Evolutionary conservation across 139 green algal genomes (phyloP).

Genomic region (Tetradesmus lagerheimii): DNA sequence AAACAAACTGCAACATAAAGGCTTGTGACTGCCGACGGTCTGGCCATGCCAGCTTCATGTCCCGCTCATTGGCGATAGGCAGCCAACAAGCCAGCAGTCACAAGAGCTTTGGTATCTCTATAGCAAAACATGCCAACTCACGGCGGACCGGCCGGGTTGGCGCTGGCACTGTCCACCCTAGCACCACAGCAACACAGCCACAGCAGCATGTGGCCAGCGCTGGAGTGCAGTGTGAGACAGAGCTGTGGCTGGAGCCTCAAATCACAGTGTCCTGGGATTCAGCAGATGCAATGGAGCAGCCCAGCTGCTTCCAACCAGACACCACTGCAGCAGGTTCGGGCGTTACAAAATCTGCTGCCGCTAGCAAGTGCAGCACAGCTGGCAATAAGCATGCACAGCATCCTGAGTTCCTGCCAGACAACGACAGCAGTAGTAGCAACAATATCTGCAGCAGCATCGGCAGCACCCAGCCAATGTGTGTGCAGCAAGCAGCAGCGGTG

Average conservation of each 20-base stretch:
- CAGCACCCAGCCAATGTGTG: neutral
- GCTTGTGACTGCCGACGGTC: neutral
- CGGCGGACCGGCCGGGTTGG: neutral
- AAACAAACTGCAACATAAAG: neutral
- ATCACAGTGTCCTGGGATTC: neutral
- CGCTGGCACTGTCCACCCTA: neutral
- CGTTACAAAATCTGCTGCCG: neutral
- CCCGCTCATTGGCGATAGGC: constrained; percentile 10
- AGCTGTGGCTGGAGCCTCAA: neutral
- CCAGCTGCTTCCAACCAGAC: neutral
- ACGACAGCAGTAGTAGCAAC: constrained; percentile 4
- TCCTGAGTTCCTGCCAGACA: neutral
- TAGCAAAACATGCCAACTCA: neutral
- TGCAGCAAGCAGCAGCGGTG: neutral
- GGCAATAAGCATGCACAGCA: neutral
- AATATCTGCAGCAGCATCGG: constrained; percentile 1
- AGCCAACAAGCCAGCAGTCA: neutral
- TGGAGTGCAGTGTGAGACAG: neutral
- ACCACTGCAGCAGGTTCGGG: neutral
- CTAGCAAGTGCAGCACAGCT: neutral
- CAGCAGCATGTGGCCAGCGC: constrained; percentile 16
- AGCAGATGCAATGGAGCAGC: neutral
- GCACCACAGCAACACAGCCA: constrained; percentile 16
- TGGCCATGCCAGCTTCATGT: constrained; percentile 3
- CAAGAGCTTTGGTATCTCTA: neutral